Evolutionary conservation across 306 rosid species (phyloP), one percentile per base, ranked within the genome.

Genomic region (Notholithocarpus densiflorus): DNA sequence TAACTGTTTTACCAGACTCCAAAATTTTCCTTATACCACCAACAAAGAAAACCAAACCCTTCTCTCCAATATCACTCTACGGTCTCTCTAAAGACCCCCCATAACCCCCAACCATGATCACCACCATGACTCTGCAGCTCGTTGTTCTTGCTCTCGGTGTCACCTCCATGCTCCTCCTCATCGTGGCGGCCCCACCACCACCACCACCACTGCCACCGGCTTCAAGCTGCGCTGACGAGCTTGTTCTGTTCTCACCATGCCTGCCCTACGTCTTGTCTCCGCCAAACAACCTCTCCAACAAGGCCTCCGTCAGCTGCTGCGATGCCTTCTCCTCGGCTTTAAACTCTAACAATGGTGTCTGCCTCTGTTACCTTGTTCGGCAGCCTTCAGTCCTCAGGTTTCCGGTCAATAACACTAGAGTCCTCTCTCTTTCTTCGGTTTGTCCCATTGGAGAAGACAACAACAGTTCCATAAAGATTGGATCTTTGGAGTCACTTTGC

Each of bases 261-360:
- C 85, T 92, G 7, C 5, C 87, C 10, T 92, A 77, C 86, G 87
- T 90, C 15, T 85, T 94, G 2, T 68, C 76, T 37, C 89, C 90
- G 32, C 94, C 94, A 3, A 94, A 94, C 89, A 87, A 94, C 80
- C 90, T 88, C 17, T 82, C 89, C 5, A 86, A 71, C 18, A 29
- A 64, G 0, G 84, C 85, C 69, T 78, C 94, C 1, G 72, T 81
- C n/a, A 78, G 27, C 4, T 92, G 98, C 83, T 94, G 98, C 80
- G 37, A 79, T 0, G 79, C 86, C 0, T 85, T 89, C 87, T 77
- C 81, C 24, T 57, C 78, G 24, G 80, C 79, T 6, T 43, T 32
- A 37, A 60, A 57, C n/a, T 82, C 88, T 29, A 84, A 79, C 6
- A 54, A 40, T 1, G 83, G 87, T 1, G 31, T 82, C 10, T 94